Evolutionary conservation across 768 basidiomycete species (phyloP).

Genomic region (Clathrus columnatus): DNA sequence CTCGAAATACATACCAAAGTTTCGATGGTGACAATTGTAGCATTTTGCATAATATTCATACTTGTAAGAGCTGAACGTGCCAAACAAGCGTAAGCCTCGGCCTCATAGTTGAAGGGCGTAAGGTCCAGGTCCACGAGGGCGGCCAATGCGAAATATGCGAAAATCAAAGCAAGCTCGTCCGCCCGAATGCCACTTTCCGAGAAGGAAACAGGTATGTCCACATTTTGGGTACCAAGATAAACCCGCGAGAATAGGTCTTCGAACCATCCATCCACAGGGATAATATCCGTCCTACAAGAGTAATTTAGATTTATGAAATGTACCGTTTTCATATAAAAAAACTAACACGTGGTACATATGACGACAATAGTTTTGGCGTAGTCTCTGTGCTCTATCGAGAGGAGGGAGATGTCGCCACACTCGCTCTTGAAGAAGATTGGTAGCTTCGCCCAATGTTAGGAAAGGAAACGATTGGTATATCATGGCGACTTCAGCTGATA

Average conservation of each 20-base stretch:
- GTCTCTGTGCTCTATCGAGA: constrained; percentile 4
- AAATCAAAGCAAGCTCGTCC: constrained; percentile 52
- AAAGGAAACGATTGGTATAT: constrained; percentile 10
- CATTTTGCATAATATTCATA: constrained; percentile 63
- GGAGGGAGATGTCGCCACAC: constrained; percentile 9
- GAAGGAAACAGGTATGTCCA: not conserved
- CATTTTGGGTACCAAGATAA: not conserved
- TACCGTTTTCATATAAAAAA: not conserved
- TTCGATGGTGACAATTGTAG: constrained; percentile 62
- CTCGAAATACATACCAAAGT: constrained; percentile 58
- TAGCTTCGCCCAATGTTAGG: constrained; percentile 8
- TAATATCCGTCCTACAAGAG: constrained; percentile 1
- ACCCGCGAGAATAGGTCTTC: constrained; percentile 6
- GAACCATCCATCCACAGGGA: constrained; percentile 6
- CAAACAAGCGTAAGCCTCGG: constrained; percentile 59
- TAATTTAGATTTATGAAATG: not conserved
- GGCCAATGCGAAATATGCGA: constrained; percentile 43
- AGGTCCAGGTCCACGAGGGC: constrained; percentile 54
- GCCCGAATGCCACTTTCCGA: constrained; percentile 2
- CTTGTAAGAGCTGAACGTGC: constrained; percentile 53
- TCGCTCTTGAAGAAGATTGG: constrained; percentile 7
- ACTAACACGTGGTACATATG: constrained; percentile 5
- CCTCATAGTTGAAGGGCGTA: constrained; percentile 45
- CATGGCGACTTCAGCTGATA: constrained; percentile 9
- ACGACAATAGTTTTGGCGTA: constrained; percentile 4